Evolutionary conservation across 495 filamentous ascomycete genomes (phyloP).

Genomic region (Annulohypoxylon stygium): DNA sequence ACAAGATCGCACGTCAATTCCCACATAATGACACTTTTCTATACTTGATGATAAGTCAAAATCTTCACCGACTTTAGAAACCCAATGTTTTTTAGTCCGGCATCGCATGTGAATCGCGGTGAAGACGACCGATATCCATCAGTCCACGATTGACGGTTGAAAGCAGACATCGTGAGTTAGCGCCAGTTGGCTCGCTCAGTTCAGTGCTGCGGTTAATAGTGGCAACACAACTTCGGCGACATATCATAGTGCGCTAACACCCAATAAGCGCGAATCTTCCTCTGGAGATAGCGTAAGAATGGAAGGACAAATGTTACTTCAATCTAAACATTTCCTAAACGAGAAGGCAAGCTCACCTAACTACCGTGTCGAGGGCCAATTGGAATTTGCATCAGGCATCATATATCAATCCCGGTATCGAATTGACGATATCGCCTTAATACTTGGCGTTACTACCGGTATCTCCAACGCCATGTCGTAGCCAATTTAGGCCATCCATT

Average conservation of each 20-base stretch:
- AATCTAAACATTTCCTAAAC: background rate
- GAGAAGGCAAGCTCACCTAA: background rate
- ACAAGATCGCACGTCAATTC: background rate
- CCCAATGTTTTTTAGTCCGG: conserved; percentile 7
- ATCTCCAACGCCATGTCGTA: background rate
- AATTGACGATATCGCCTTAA: background rate
- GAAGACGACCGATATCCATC: background rate
- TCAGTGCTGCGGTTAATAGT: conserved; percentile 17
- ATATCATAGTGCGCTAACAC: conserved; percentile 8
- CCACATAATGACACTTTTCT: background rate
- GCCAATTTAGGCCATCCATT: background rate
- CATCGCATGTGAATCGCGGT: conserved; percentile 21
- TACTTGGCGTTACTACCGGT: background rate
- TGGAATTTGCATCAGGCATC: background rate
- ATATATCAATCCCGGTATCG: background rate
- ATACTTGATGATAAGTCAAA: background rate
- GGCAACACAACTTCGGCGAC: conserved; percentile 7
- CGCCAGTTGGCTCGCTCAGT: conserved; percentile 1
- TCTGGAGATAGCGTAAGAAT: conserved; percentile 10
- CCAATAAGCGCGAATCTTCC: background rate
- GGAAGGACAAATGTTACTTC: background rate
- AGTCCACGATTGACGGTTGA: background rate
- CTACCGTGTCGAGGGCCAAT: background rate
- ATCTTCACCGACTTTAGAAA: conserved; percentile 18
- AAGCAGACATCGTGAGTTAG: background rate